Evolutionary conservation across 177 flowering plant species (phyloP).

Genomic region (Telopea speciosissima): DNA sequence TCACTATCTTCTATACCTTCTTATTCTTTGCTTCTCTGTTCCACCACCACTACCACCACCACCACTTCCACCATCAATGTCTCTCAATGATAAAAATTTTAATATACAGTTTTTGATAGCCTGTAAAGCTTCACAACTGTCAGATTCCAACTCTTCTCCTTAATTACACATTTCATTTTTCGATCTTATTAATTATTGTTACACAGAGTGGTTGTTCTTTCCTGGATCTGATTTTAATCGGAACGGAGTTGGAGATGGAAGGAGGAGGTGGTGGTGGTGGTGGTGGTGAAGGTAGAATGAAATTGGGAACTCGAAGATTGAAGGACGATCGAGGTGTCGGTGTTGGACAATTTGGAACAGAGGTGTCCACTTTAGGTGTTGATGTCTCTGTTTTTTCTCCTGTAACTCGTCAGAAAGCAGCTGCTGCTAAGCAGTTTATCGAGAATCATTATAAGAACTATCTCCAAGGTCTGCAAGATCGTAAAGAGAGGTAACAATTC

Average conservation of each 20-base stretch:
- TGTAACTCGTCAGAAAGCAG: constrained; percentile 80
- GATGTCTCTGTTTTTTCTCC: constrained; percentile 78
- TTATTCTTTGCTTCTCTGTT: too few species aligned
- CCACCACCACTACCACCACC: too few species aligned
- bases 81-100: too few species aligned
- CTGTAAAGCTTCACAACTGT: constrained; percentile 1
- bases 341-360: constrained; percentile 13
- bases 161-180: neutral
- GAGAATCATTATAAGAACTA: constrained; percentile 92
- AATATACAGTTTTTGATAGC: neutral
- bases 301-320: constrained; percentile 17
- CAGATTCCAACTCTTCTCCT: neutral
- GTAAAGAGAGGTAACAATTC: constrained; percentile 58
- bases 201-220: neutral
- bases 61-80: too few species aligned
- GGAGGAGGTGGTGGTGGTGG: too few species aligned
- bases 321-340: constrained; percentile 17
- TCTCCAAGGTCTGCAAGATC: constrained; percentile 77
- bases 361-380: constrained; percentile 2
- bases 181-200: too few species aligned
- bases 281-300: constrained; percentile 18
- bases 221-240: neutral
- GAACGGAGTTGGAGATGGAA: constrained; percentile 19
- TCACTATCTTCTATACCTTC: too few species aligned
- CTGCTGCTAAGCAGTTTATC: constrained; percentile 87